Evolutionary conservation across 2,329 filamentous ascomycete species (phyloP).

Genomic region (Nemania bipapillata): DNA sequence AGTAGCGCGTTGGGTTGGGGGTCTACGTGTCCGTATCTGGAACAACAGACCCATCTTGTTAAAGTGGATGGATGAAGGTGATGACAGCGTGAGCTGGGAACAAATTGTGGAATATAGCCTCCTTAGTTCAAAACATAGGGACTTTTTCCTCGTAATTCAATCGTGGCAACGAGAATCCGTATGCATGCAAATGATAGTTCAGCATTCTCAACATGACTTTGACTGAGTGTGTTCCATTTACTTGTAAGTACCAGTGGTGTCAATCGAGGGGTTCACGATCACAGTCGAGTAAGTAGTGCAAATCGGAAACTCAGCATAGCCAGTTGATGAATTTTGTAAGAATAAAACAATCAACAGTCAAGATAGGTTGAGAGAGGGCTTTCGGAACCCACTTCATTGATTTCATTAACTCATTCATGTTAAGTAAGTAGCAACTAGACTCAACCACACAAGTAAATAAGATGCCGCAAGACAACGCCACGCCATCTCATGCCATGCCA

Average conservation of each 20-base stretch:
- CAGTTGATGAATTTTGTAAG: neutral
- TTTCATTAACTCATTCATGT: constrained; percentile 11
- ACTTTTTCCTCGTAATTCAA: constrained; percentile 2
- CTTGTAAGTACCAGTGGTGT: too few relatives aligned
- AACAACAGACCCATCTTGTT: neutral
- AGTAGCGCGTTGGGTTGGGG: neutral
- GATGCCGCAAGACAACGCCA: constrained; percentile 21
- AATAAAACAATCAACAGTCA: neutral
- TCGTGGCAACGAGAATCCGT: neutral
- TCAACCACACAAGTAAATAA: constrained; percentile 8
- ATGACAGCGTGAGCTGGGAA: neutral
- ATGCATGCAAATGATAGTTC: neutral
- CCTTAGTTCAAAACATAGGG: neutral
- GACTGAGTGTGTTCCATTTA: neutral
- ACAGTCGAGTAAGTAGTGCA: neutral
- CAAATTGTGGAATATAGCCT: constrained; percentile 24
- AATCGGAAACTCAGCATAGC: neutral
- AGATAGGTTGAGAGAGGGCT: neutral
- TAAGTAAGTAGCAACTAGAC: neutral
- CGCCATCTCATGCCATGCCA: constrained; percentile 20
- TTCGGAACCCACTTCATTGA: neutral
- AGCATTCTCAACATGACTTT: neutral
- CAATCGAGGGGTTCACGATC: neutral
- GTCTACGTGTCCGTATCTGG: neutral
- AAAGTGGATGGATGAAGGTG: neutral